Evolutionary conservation across 2,329 filamentous ascomycete species (phyloP).

Genomic region (Tolypocladium nubicola): DNA sequence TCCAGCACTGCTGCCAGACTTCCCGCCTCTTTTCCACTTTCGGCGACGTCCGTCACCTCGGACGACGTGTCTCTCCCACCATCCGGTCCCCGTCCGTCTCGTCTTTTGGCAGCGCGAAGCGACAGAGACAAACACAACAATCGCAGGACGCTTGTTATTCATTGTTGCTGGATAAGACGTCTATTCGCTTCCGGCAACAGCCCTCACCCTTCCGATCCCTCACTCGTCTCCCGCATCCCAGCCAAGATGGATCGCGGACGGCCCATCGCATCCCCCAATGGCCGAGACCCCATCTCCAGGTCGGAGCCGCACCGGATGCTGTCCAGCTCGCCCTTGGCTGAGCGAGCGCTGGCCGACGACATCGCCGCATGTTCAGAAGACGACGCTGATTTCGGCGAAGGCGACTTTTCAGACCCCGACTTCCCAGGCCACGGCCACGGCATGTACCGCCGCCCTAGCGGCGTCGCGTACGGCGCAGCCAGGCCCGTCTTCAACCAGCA

Average conservation of each 20-base stretch:
- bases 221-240: not conserved
- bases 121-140: not conserved
- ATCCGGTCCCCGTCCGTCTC: not conserved
- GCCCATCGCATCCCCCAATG: not conserved
- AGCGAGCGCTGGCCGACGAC: conserved; percentile 55
- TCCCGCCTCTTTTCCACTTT: not conserved
- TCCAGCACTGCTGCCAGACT: not conserved
- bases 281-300: not conserved
- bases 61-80: not conserved
- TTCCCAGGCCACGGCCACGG: conserved; percentile 29
- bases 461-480: conserved; percentile 61
- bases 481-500: conserved; percentile 58
- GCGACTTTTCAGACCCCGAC: conserved; percentile 20
- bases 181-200: not conserved
- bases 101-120: too few relatives aligned
- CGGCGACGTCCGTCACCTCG: not conserved
- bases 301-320: conserved; percentile 26
- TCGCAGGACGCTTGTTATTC: not conserved
- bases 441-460: conserved; percentile 66
- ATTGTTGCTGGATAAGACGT: not conserved
- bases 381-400: conserved; percentile 26
- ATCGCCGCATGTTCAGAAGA: conserved; percentile 53
- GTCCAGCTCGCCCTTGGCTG: conserved; percentile 54
- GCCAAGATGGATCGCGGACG: conserved; percentile 2
- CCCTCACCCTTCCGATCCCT: not conserved